Conservation (phyloP, 2,329 filamentous ascomycete species). For the Phyllosticta citriasiana region DNA sequence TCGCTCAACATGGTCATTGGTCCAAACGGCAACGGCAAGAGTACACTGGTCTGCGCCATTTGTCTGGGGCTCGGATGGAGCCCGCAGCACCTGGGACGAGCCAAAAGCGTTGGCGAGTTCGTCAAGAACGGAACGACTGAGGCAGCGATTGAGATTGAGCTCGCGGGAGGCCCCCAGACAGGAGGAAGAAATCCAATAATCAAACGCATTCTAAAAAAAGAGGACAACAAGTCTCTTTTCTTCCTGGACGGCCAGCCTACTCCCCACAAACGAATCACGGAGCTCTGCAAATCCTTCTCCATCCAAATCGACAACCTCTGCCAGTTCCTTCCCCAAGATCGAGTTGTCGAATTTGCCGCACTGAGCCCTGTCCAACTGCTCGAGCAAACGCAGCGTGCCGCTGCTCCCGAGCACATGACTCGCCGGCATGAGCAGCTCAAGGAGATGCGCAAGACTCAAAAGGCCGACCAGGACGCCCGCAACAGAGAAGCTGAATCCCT, state of each 20-base stretch:
- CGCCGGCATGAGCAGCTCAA: conserved; percentile 69
- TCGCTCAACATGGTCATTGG: conserved; percentile 98
- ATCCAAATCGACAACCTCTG: conserved; percentile 98
- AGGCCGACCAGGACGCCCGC: conserved; percentile 48
- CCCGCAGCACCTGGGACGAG: conserved; percentile 70
- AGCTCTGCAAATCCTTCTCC: conserved; percentile 59
- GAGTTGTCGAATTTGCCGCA: conserved; percentile 85
- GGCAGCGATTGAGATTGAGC: conserved; percentile 82
- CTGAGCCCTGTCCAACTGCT: conserved; percentile 74
- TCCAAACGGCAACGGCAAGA: conserved; percentile 97
- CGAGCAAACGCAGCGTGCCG: conserved; percentile 77
- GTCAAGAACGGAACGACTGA: conserved; percentile 78
- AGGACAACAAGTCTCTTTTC: conserved; percentile 75
- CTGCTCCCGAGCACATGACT: conserved; percentile 71
- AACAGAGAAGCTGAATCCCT: conserved; percentile 54
- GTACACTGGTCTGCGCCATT: conserved; percentile 92
- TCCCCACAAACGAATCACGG: conserved; percentile 53
- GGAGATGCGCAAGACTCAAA: conserved; percentile 58
- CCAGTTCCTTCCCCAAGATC: conserved; percentile 92
- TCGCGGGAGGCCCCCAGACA: conserved; percentile 51
- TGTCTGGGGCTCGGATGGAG: conserved; percentile 84
- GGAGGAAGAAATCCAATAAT: conserved; percentile 61
- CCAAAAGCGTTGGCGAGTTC: conserved; percentile 76
- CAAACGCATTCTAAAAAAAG: conserved; percentile 64
- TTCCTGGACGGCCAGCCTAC: conserved; percentile 59